Evolutionary conservation across 208 protist species (phyloP).

Genomic region (Acanthamoeba polyphaga): DNA sequence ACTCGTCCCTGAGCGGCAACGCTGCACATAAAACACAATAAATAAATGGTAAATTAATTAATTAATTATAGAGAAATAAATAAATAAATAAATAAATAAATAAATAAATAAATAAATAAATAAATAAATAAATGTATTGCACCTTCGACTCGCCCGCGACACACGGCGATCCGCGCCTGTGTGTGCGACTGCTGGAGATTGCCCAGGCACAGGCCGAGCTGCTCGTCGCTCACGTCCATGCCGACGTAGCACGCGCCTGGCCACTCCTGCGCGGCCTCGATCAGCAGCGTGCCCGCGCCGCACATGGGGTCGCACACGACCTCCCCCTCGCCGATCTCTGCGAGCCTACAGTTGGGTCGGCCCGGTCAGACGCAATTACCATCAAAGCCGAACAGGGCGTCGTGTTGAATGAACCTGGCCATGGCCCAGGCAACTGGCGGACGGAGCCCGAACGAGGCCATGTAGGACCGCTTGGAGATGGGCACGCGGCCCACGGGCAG

Average conservation of each 20-base stretch:
- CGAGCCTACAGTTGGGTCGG: neutral
- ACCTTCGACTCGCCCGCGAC: neutral
- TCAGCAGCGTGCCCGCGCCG: conserved; percentile 49
- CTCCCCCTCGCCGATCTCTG: neutral
- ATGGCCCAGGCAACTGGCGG: conserved; percentile 60
- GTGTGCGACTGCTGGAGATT: conserved; percentile 13
- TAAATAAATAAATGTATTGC: neutral
- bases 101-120: neutral
- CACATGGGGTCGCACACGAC: conserved; percentile 72
- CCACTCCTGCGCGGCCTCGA: conserved; percentile 69
- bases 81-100: no score
- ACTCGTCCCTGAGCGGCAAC: conserved; percentile 5
- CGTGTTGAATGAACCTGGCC: neutral
- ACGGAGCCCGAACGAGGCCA: conserved; percentile 60
- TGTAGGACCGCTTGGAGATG: conserved; percentile 62
- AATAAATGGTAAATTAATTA: neutral
- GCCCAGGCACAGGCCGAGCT: neutral
- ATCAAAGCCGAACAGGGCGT: neutral
- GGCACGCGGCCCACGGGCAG: conserved; percentile 50
- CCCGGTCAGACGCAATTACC: no score
- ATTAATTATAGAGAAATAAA: neutral
- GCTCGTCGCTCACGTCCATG: conserved; percentile 41
- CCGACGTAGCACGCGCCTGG: conserved; percentile 17
- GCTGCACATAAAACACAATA: neutral
- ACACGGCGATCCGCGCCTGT: neutral